Percentiles rank a stretch among this genome's conserved stretches.
phyloP scores from a whole-genome alignment of 257 asterid genomes.

The Nicotiana tabacum region DNA sequence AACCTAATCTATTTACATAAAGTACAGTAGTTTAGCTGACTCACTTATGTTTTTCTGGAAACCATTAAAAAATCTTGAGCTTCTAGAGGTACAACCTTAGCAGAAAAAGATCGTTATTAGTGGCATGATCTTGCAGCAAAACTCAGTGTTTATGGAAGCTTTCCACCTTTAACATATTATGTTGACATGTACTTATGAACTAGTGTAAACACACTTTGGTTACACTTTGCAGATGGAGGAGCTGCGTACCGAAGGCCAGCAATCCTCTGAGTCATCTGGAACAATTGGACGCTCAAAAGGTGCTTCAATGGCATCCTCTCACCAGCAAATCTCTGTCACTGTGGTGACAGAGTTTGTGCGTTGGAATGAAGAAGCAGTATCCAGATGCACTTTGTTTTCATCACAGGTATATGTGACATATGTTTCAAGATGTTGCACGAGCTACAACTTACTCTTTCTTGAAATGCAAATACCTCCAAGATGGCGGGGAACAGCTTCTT shows the following conservation, averaged over 20 bases:
- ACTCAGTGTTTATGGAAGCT: not conserved
- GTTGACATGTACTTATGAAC: constrained; percentile 9
- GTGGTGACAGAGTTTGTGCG: constrained; percentile 95
- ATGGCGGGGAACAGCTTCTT: not conserved
- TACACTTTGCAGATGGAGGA: constrained; percentile 74
- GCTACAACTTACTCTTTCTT: not conserved
- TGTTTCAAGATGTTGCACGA: constrained; percentile 5
- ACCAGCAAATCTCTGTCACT: constrained; percentile 90
- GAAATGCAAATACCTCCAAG: not conserved
- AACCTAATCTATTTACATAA: not conserved
- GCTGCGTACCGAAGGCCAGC: constrained; percentile 73
- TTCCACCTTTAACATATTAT: not conserved
- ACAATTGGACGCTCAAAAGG: constrained; percentile 97
- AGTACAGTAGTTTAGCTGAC: not conserved
- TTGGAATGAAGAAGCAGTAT: constrained; percentile 97
- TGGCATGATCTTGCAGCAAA: not conserved
- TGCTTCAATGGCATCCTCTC: constrained; percentile 75
- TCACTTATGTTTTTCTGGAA: not conserved
- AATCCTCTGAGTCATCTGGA: constrained; percentile 71
- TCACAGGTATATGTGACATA: constrained; percentile 52
- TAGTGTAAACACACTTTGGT: constrained; percentile 3
- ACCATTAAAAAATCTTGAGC: not conserved
- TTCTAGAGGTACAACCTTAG: not conserved
- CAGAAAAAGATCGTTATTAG: not conserved
- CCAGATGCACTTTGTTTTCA: constrained; percentile 77